These are phyloP conservation scores for Scutellaria barbata DNA, from an alignment of 257 asterid genomes.

Conservation along the genomic window DNA sequence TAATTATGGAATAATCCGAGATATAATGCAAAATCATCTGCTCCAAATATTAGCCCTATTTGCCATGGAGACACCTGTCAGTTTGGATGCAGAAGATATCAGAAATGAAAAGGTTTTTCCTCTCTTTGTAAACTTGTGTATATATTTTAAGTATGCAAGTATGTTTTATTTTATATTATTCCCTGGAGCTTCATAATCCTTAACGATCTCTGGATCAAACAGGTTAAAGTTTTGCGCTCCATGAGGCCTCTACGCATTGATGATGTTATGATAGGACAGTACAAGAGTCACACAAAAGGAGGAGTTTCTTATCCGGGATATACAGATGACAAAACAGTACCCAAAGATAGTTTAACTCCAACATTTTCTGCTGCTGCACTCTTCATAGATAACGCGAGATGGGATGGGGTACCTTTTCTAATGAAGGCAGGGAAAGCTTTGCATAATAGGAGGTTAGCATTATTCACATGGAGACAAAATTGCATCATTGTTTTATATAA, in stretches of 20 bases:
- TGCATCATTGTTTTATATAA: background rate
- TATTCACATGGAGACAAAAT: background rate
- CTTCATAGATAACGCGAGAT: constrained; percentile 87
- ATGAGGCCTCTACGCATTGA: constrained; percentile 71
- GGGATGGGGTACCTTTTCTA: constrained; percentile 98
- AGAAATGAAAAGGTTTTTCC: constrained; percentile 84
- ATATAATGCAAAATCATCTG: constrained; percentile 97
- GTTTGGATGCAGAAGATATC: constrained; percentile 97
- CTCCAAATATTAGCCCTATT: constrained; percentile 95
- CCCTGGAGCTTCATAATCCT: background rate
- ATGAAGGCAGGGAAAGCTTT: constrained; percentile 99
- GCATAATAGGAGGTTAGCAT: constrained; percentile 64
- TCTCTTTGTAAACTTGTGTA: constrained; percentile 1
- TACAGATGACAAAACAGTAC: constrained; percentile 92
- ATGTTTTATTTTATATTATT: background rate
- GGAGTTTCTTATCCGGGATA: constrained; percentile 73
- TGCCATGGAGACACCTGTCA: constrained; percentile 99
- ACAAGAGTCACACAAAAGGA: constrained; percentile 80
- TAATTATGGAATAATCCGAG: constrained; percentile 90
- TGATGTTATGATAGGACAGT: constrained; percentile 85
- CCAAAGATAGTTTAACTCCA: constrained; percentile 85
- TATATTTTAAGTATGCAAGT: background rate
- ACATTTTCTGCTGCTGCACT: constrained; percentile 99
- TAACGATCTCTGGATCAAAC: constrained; percentile 34
- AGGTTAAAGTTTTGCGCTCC: constrained; percentile 97